Percentiles rank a stretch among this genome's conserved stretches.
Evolutionary conservation across 1,284 basidiomycete species (phyloP).

Genomic region (Puccinia coronata): DNA sequence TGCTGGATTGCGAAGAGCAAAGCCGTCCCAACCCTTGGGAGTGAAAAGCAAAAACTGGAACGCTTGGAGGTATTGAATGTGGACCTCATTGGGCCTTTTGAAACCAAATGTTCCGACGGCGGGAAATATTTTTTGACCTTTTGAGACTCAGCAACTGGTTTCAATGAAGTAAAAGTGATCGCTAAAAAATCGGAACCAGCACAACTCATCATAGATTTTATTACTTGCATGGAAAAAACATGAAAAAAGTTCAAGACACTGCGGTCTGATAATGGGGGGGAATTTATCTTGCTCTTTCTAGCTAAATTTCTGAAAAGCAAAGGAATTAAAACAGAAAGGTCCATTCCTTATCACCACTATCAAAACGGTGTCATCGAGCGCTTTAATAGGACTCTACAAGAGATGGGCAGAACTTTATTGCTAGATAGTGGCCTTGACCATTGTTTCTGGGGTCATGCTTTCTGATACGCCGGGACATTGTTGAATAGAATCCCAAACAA

Average conservation of each 20-base stretch:
- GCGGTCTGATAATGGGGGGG: constrained; percentile 4
- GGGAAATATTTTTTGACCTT: not conserved
- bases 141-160: not conserved
- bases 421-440: not conserved
- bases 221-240: not conserved
- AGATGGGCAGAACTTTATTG: constrained; percentile 5
- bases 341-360: constrained; percentile 1
- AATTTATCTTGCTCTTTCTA: not conserved
- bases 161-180: not conserved
- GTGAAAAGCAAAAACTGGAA: not conserved
- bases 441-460: constrained; percentile 13
- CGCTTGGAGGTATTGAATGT: not conserved
- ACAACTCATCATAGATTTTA: not conserved
- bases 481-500: constrained; percentile 21
- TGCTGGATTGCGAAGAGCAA: not conserved
- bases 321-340: not conserved
- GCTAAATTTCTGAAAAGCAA: not conserved
- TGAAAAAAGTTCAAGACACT: not conserved
- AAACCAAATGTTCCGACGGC: not conserved
- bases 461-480: not conserved
- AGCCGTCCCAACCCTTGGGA: not conserved
- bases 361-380: constrained; percentile 29
- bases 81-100: constrained; percentile 14
- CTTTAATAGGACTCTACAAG: constrained; percentile 5
- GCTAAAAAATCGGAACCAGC: not conserved